phyloP scores from a whole-genome alignment of 169 alveolate genomes.

The Eimeria necatrix region DNA sequence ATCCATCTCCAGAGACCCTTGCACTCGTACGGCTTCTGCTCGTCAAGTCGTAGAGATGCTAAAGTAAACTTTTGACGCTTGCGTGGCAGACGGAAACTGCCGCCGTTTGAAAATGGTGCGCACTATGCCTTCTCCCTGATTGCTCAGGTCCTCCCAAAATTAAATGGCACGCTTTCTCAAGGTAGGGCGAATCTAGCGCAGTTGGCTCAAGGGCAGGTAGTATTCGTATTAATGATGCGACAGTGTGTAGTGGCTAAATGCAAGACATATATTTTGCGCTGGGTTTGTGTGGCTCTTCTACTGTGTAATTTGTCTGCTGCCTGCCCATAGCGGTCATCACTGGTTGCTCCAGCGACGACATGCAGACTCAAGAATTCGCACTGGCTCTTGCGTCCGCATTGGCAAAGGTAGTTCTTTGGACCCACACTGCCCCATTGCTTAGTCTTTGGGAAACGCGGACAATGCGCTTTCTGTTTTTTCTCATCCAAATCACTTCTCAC shows the following conservation, averaged over 20 bases:
- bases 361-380: slow-evolving; percentile 81
- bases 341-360: slow-evolving; percentile 75
- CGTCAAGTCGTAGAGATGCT: background rate
- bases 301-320: background rate
- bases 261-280: background rate
- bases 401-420: slow-evolving; percentile 26
- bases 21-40: slow-evolving; percentile 50
- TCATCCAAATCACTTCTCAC: too few species aligned
- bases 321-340: slow-evolving; percentile 74
- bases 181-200: slow-evolving; percentile 41
- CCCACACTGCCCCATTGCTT: too few species aligned
- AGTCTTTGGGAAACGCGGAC: too few species aligned
- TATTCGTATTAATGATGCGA: background rate
- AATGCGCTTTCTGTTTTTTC: too few species aligned
- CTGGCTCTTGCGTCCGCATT: slow-evolving; percentile 78
- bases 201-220: background rate
- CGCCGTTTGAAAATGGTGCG: background rate
- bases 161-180: slow-evolving; percentile 41
- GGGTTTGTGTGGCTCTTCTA: background rate
- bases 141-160: slow-evolving; percentile 40
- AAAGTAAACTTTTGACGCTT: background rate
- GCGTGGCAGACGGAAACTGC: background rate
- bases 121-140: background rate
- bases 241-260: too few species aligned
- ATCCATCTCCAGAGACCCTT: slow-evolving; percentile 64